These are phyloP conservation scores for Metschnikowia orientalis DNA, from an alignment of 805 yeast genomes.

Conservation along the genomic window DNA sequence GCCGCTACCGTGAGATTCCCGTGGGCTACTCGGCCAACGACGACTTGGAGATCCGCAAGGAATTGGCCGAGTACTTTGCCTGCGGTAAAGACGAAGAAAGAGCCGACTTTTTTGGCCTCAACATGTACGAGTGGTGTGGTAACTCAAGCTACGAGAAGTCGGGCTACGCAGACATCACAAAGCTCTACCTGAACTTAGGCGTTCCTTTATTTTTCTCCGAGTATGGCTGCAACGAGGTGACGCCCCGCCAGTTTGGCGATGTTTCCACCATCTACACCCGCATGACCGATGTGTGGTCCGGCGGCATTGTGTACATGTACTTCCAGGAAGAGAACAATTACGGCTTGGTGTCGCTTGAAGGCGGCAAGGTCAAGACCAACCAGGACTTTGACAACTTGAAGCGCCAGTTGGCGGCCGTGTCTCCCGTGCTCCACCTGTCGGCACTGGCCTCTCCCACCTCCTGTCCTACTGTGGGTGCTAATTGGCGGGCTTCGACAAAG, in stretches of 20 bases:
- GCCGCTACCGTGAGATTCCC: slow-evolving; percentile 66
- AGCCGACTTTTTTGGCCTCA: slow-evolving; percentile 83
- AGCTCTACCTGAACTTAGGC: slow-evolving; percentile 59
- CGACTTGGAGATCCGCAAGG: slow-evolving; percentile 60
- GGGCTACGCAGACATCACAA: slow-evolving; percentile 64
- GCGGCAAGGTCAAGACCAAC: slow-evolving; percentile 51
- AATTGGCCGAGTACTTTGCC: slow-evolving; percentile 68
- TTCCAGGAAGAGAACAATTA: slow-evolving; percentile 71
- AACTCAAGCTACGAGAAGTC: slow-evolving; percentile 50
- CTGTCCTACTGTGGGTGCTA: slow-evolving; percentile 32
- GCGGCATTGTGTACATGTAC: slow-evolving; percentile 87
- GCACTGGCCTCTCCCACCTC: slow-evolving; percentile 26
- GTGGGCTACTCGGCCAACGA: slow-evolving; percentile 83
- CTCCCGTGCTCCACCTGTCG: slow-evolving; percentile 38
- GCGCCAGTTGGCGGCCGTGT: slow-evolving; percentile 42
- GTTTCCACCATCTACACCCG: slow-evolving; percentile 58
- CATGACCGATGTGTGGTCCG: slow-evolving; percentile 85
- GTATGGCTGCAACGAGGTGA: slow-evolving; percentile 71
- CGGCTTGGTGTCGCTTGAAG: slow-evolving; percentile 60
- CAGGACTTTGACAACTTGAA: slow-evolving; percentile 50
- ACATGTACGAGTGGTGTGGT: slow-evolving; percentile 92
- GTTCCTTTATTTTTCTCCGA: slow-evolving; percentile 78
- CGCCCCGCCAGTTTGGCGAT: slow-evolving; percentile 71
- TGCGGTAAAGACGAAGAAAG: slow-evolving; percentile 63
- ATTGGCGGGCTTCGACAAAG: slow-evolving; percentile 36